Conservation (phyloP, 176 grass and related monocot species). For the Bromus sterilis region DNA sequence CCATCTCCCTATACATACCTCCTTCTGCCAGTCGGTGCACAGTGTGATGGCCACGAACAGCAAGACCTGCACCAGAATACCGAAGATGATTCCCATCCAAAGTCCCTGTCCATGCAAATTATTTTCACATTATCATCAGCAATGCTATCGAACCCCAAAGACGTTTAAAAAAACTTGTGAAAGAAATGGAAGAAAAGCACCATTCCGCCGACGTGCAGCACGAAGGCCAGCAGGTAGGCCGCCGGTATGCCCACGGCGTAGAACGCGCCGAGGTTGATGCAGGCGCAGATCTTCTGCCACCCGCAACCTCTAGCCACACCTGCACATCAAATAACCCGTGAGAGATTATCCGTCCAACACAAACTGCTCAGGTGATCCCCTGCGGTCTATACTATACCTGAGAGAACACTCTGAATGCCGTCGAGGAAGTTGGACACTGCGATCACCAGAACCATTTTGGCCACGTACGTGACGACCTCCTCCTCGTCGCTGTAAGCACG, state of each 20-base stretch:
- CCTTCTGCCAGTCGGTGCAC: constrained; percentile 58
- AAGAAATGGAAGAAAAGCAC: not conserved
- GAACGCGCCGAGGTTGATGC: constrained; percentile 59
- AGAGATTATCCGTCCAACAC: not conserved
- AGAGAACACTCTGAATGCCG: constrained; percentile 25
- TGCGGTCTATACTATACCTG: no score
- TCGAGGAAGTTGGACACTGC: constrained; percentile 32
- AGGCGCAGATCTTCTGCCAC: constrained; percentile 66
- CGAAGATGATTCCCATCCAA: constrained; percentile 65
- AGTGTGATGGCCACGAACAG: constrained; percentile 30
- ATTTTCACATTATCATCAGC: not conserved
- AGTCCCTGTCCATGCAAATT: constrained; percentile 34
- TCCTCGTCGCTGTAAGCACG: constrained; percentile 63
- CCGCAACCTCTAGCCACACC: constrained; percentile 72
- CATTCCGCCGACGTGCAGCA: constrained; percentile 44
- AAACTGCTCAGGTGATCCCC: no score
- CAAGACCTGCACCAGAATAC: constrained; percentile 38
- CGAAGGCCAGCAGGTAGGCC: constrained; percentile 50
- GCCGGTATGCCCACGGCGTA: constrained; percentile 51
- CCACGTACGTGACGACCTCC: constrained; percentile 49
- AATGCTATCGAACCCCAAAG: not conserved
- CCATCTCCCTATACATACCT: constrained; percentile 17
- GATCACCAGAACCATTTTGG: constrained; percentile 48
- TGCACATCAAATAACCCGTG: not conserved
- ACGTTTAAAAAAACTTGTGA: not conserved